Evolutionary conservation across 306 rosid species (phyloP), one percentile per base, ranked within the genome.

Genomic region (Albizia julibrissin): DNA sequence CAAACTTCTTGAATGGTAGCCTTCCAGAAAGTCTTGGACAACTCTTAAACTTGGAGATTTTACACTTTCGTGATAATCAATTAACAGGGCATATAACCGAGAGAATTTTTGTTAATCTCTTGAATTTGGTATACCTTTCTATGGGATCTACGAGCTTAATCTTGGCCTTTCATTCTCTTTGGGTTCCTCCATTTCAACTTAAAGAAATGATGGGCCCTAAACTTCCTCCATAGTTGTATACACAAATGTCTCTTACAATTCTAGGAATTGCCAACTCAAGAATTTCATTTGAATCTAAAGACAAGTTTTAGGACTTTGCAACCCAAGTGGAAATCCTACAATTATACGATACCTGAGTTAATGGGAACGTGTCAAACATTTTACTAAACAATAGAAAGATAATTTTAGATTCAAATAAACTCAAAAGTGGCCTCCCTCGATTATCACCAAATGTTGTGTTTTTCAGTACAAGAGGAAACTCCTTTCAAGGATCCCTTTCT

Each of bases 171-270:
- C 6, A 49, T 49, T 49, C 54, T 15, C 54, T 15, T 0, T 72
- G 22, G 40, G 8, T 15, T 4, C 40, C 26, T 33, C 85, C 85
- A 6, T 77, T 81, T 1, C 66, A 68, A 37, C 49, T 85, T 64
- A 11, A 24, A 27, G 1, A 0, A 10, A 49, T 14, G 54, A 5
- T 49, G 34, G 81, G 89, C 37, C 71, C 85, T 5, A 65, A 40
- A 10, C 62, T 83, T 68, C 89, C 85, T 15, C 12, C 1, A 0
- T 86, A 83, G 87, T 71, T 86, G 47, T 22, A 80, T 46, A 65
- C 83, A 66, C 81, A 85, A 5, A 27, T 22, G 34, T 61, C 73
- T 78, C 26, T 39, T 0, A 24, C n/a, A 0, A 0, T 4, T 16
- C 21, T 78, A 1, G 10, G 5, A 0, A 83, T 69, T 6, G 0